These are phyloP conservation scores for Daldinia grandis DNA, from an alignment of 495 filamentous ascomycete genomes.

Conservation along the genomic window DNA sequence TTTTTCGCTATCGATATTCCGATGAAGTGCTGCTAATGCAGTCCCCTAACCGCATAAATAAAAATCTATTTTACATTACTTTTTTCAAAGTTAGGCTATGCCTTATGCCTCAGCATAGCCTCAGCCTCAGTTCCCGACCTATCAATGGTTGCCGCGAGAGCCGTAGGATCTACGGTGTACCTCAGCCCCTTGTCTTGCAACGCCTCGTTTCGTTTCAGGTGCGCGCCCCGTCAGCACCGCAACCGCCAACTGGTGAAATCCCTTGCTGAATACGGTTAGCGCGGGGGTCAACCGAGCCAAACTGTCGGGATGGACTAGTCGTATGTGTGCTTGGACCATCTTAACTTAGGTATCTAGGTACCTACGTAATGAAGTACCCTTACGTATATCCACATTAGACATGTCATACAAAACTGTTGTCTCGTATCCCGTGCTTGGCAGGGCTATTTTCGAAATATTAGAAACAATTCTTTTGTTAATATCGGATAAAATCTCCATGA, in stretches of 20 bases:
- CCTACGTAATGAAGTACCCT: not conserved
- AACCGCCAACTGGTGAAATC: not conserved
- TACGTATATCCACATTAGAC: not conserved
- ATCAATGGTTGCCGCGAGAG: not conserved
- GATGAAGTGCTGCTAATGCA: too few species aligned
- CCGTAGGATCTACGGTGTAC: not conserved
- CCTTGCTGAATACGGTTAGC: not conserved
- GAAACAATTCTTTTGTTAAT: not conserved
- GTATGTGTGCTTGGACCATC: not conserved
- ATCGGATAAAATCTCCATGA: not conserved
- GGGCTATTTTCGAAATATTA: not conserved
- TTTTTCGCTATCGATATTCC: too few species aligned
- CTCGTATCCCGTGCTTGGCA: not conserved
- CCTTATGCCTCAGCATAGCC: constrained; percentile 1
- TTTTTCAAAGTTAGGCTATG: not conserved
- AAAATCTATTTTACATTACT: too few species aligned
- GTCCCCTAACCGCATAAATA: too few species aligned
- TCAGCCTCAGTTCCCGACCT: not conserved
- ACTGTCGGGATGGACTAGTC: not conserved
- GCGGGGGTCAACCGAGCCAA: not conserved
- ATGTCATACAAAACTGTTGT: not conserved
- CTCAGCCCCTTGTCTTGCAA: not conserved
- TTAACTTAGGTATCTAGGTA: not conserved
- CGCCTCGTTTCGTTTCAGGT: constrained; percentile 8
- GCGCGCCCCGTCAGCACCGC: not conserved